phyloP scores from a whole-genome alignment of 805 yeast species.

The Isabelozyma heimii region DNA sequence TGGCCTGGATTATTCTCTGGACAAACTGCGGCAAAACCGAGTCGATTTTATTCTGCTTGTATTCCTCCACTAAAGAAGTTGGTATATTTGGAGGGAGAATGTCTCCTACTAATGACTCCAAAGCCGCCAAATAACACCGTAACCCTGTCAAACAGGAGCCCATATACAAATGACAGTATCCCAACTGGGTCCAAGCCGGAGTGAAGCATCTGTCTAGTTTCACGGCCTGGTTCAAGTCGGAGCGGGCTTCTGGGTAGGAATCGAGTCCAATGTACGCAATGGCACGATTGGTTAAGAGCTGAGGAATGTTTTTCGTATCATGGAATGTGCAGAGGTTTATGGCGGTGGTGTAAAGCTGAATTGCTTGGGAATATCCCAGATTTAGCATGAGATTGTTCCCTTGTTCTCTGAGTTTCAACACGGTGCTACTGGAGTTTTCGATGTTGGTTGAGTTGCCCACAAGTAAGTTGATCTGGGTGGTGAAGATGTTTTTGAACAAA shows the following conservation, averaged over 20 bases:
- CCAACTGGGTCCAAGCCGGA: conserved; percentile 45
- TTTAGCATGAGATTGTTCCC: conserved; percentile 40
- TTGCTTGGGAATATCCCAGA: conserved; percentile 37
- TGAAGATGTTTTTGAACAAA: not conserved
- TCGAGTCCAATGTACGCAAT: conserved; percentile 41
- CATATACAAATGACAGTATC: conserved; percentile 41
- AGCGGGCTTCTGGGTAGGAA: conserved; percentile 38
- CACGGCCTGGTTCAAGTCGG: conserved; percentile 33
- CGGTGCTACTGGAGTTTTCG: conserved; percentile 1
- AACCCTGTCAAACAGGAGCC: conserved; percentile 33
- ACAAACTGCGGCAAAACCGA: conserved; percentile 37
- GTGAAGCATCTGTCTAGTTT: conserved; percentile 28
- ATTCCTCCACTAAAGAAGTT: conserved; percentile 12
- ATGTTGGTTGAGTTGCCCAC: conserved; percentile 1
- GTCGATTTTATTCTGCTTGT: conserved; percentile 17
- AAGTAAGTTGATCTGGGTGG: not conserved
- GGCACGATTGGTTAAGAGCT: conserved; percentile 36
- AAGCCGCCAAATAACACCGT: conserved; percentile 30
- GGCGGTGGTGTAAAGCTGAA: conserved; percentile 36
- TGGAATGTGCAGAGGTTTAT: conserved; percentile 17
- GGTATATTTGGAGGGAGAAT: conserved; percentile 23
- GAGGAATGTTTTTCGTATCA: conserved; percentile 19
- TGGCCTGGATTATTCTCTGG: conserved; percentile 30
- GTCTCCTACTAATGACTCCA: conserved; percentile 27
- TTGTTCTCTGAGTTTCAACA: conserved; percentile 29